A percentile compares a stretch with the other conserved stretches of the same genome.
Conservation (phyloP, 805 yeast species). For the Wickerhamomyces kurtzmanii region DNA sequence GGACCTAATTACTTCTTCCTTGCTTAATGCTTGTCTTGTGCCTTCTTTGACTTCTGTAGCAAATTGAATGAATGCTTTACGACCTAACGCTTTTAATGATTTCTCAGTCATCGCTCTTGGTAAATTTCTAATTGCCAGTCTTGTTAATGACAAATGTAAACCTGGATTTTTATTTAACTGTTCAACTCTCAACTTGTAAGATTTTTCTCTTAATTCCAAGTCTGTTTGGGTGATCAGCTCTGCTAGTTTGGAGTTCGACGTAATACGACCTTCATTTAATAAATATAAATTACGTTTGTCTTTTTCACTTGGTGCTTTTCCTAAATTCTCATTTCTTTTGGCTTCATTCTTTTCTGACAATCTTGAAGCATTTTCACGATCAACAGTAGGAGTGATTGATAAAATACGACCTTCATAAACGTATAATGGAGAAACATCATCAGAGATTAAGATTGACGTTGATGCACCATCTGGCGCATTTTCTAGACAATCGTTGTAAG, state of each 20-base stretch:
- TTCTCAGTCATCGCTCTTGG: conserved; percentile 90
- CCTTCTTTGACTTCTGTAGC: conserved; percentile 78
- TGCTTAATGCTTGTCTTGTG: conserved; percentile 73
- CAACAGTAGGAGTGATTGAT: conserved; percentile 77
- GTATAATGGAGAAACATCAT: conserved; percentile 82
- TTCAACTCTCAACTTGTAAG: conserved; percentile 76
- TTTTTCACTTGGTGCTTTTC: conserved; percentile 69
- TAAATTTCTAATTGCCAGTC: conserved; percentile 88
- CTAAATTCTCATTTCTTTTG: conserved; percentile 66
- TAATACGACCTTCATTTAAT: conserved; percentile 89
- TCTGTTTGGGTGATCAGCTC: conserved; percentile 58
- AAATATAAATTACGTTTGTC: conserved; percentile 82
- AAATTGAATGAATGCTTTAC: conserved; percentile 90
- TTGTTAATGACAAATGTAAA: conserved; percentile 84
- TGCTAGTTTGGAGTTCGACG: conserved; percentile 73
- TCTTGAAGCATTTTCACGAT: conserved; percentile 68
- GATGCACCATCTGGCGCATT: conserved; percentile 70
- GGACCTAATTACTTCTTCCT: conserved; percentile 83
- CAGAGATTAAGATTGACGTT: conserved; percentile 70
- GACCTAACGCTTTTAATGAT: conserved; percentile 82
- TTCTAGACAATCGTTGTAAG: conserved; percentile 57
- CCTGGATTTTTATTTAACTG: conserved; percentile 88
- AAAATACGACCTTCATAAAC: conserved; percentile 90
- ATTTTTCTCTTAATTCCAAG: conserved; percentile 79
- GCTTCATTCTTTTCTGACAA: conserved; percentile 66